phyloP scores from a whole-genome alignment of 1,284 basidiomycete species.

The Fomitopsis betulina region DNA sequence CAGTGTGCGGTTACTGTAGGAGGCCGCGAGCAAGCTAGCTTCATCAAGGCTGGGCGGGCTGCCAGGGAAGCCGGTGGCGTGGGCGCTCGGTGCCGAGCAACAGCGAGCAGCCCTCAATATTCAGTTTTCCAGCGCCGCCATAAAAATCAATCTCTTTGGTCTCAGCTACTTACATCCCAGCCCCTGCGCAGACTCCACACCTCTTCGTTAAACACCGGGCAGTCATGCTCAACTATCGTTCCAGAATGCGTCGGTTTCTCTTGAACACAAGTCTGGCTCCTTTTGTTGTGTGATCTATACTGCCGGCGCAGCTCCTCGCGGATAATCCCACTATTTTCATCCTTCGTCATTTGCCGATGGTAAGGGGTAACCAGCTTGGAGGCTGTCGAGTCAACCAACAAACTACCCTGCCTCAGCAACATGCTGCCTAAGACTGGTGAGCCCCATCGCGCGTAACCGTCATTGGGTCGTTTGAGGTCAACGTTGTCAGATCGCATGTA shows the following conservation, averaged over 20 bases:
- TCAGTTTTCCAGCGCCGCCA: constrained; percentile 2
- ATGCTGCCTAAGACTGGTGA: no score
- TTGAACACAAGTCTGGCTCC: neutral
- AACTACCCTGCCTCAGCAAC: no score
- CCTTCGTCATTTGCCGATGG: neutral
- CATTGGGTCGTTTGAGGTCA: no score
- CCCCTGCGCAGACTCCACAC: no score
- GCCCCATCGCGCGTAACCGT: no score
- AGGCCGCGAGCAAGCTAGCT: constrained; percentile 1
- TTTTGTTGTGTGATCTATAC: neutral
- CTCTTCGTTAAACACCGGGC: neutral
- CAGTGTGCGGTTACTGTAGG: neutral
- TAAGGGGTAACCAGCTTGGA: neutral
- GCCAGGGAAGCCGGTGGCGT: constrained; percentile 7
- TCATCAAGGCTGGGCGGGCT: constrained; percentile 3
- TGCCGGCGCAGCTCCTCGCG: neutral
- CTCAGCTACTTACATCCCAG: neutral
- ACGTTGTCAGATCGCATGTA: no score
- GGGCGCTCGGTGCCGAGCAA: constrained; percentile 1
- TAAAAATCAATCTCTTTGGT: neutral
- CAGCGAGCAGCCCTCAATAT: neutral
- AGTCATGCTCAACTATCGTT: neutral
- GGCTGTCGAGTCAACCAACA: no score
- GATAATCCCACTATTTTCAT: neutral
- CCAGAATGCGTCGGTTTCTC: neutral